phyloP scores from a whole-genome alignment of 2,329 filamentous ascomycete species.

The Talaromyces sp. region DNA sequence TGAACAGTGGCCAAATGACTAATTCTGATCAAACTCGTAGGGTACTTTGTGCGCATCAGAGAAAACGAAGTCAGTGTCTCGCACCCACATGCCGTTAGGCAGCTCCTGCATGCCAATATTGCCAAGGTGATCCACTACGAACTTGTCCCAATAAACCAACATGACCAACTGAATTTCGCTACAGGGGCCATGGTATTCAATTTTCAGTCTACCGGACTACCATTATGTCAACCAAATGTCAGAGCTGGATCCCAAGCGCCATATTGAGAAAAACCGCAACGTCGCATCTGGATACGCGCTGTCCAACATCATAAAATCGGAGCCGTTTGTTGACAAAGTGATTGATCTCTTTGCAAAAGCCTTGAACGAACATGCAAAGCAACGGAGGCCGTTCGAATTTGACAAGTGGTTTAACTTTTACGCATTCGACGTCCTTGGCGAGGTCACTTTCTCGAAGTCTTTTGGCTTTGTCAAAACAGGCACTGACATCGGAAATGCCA shows the following conservation, averaged over 20 bases:
- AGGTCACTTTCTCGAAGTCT: conserved; percentile 40
- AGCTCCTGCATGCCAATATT: conserved; percentile 37
- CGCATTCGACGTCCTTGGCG: conserved; percentile 41
- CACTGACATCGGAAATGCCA: conserved; percentile 39
- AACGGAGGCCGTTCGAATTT: conserved; percentile 36
- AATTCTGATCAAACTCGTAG: conserved; percentile 14
- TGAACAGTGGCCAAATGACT: no score
- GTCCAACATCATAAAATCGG: conserved; percentile 35
- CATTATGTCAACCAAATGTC: conserved; percentile 47
- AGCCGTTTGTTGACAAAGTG: conserved; percentile 32
- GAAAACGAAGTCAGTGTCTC: conserved; percentile 50
- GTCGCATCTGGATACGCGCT: conserved; percentile 33
- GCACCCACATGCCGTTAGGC: conserved; percentile 45
- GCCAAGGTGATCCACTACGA: conserved; percentile 13
- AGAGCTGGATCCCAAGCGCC: conserved; percentile 38
- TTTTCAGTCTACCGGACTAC: conserved; percentile 44
- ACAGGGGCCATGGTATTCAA: conserved; percentile 42
- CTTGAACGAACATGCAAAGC: conserved; percentile 29
- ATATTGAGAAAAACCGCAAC: conserved; percentile 38
- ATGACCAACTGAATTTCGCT: not conserved
- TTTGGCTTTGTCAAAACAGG: conserved; percentile 39
- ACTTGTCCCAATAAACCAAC: not conserved
- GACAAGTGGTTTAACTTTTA: conserved; percentile 46
- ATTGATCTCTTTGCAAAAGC: conserved; percentile 31
- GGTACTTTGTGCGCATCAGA: conserved; percentile 48